Evolutionary conservation across 176 grass and related monocot genomes (phyloP).

Genomic region (Olyra latifolia): DNA sequence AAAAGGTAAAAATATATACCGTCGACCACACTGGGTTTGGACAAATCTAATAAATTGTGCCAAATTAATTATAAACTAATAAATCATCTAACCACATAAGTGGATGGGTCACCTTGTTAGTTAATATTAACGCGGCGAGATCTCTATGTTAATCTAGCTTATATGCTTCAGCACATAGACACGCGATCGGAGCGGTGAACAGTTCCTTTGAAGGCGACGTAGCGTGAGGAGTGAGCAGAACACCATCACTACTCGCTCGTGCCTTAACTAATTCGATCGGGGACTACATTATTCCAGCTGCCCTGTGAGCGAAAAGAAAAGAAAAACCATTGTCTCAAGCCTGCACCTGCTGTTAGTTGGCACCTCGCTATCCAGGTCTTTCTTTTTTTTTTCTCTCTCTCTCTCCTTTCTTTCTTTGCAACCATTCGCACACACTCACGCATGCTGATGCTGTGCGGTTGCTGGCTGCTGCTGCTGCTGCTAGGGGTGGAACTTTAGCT

Average conservation of each 20-base stretch:
- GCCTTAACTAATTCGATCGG: not conserved
- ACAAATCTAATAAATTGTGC: no score
- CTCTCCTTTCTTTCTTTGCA: not conserved
- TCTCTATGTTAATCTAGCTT: not conserved
- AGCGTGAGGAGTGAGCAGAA: not conserved
- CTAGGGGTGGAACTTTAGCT: no score
- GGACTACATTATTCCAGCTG: not conserved
- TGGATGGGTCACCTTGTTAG: no score
- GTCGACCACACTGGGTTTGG: no score
- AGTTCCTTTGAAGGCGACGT: constrained; percentile 26
- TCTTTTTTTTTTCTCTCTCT: not conserved
- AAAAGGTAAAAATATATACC: no score
- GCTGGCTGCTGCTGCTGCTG: not conserved
- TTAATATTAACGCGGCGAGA: not conserved
- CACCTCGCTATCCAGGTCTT: constrained; percentile 8
- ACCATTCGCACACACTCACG: not conserved
- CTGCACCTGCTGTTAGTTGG: constrained; percentile 4
- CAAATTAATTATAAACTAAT: no score
- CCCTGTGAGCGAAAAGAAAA: not conserved
- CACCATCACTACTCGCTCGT: not conserved
- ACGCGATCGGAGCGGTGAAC: not conserved
- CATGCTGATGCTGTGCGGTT: not conserved
- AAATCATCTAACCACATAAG: no score
- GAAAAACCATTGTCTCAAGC: not conserved
- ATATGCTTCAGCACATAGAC: not conserved